Base-by-base conservation (phyloP, 192 early-diverging fungal genomes). In the Dispira simplex region DNA sequence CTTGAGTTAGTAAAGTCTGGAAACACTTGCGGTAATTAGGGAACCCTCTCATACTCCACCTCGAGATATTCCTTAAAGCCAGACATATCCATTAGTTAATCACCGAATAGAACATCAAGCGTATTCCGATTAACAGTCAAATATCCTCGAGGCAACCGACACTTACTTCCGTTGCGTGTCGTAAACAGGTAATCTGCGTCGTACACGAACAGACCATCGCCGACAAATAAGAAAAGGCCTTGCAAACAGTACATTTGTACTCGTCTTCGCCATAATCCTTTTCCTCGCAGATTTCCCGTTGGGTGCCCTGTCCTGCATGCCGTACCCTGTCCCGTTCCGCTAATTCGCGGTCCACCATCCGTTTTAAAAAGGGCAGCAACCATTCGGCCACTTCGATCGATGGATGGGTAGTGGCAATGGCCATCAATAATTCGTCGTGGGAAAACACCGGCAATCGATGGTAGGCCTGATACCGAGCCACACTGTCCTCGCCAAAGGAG, bases 341-440 rank as follows among this genome's bases (percentile, higher is more conserved):
- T 43, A 79, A 58, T 71, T 90, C 88, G 46, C 84, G 67, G 44
- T 66, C 65, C 12, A 74, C 48, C 70, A 89, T 72, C 21, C 81
- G 79, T 3, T 48, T 63, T 54, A 74, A 70, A 45, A 67, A 82
- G 62, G 63, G 45, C 63, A 66, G 70, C 11, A 85, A 65, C 79
- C 76, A 74, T 53, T 70, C 46, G 44, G 27, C 48, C 20, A 64
- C 46, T 59, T 39, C 46, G 21, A 39, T 14, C 11, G 28, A 13
- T 45, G 25, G 39, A n/a, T 14, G 18, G 23, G 21, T 49, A 10
- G 66, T 70, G 6, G 71, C 76, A 0, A 83, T 81, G 43, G 76
- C 82, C 47, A 88, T 64, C n/a, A 91, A 65, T 53, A 98, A 76
- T 70, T 95, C 91, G 53, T 98, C 95, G 78, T 98, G 95, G 14